Percentiles rank a stretch among this genome's conserved stretches.
These are phyloP conservation scores for Hippophae gyantsensis DNA, from an alignment of 306 rosid genomes.

Conservation along the genomic window DNA sequence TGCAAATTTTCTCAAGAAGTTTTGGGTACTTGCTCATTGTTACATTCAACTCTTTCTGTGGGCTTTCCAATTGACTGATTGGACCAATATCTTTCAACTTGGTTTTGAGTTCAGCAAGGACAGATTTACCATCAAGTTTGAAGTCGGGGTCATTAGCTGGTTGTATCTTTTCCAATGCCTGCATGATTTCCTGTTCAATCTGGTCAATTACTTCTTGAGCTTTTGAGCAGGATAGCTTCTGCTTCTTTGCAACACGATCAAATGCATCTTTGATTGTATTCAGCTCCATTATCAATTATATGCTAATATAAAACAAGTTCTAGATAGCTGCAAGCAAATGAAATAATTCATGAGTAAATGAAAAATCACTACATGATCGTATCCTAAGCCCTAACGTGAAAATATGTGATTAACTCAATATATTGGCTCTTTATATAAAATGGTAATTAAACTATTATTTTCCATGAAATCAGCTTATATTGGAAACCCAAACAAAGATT, in stretches of 20 bases:
- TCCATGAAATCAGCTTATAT: background rate
- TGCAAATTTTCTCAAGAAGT: slow-evolving; percentile 66
- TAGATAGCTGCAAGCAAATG: slow-evolving; percentile 11
- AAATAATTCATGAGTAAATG: background rate
- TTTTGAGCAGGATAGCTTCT: slow-evolving; percentile 68
- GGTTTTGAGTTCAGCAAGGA: slow-evolving; percentile 47
- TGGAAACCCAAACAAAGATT: background rate
- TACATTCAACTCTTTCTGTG: slow-evolving; percentile 71
- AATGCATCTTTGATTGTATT: slow-evolving; percentile 58
- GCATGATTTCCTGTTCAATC: slow-evolving; percentile 41
- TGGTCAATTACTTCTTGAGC: slow-evolving; percentile 49
- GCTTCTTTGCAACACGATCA: slow-evolving; percentile 53
- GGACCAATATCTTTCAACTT: slow-evolving; percentile 52
- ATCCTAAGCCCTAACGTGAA: background rate
- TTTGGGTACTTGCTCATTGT: slow-evolving; percentile 74
- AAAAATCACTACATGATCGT: background rate
- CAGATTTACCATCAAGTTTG: slow-evolving; percentile 31
- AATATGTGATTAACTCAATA: background rate
- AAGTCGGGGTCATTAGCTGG: slow-evolving; percentile 27
- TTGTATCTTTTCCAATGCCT: slow-evolving; percentile 49
- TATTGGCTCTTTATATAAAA: background rate
- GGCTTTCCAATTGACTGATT: slow-evolving; percentile 52
- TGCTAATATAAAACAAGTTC: background rate
- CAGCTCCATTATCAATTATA: slow-evolving; percentile 50
- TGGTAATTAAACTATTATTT: no score